Conservation (phyloP, 768 basidiomycete species). For the Lentinula aciculospora region DNA sequence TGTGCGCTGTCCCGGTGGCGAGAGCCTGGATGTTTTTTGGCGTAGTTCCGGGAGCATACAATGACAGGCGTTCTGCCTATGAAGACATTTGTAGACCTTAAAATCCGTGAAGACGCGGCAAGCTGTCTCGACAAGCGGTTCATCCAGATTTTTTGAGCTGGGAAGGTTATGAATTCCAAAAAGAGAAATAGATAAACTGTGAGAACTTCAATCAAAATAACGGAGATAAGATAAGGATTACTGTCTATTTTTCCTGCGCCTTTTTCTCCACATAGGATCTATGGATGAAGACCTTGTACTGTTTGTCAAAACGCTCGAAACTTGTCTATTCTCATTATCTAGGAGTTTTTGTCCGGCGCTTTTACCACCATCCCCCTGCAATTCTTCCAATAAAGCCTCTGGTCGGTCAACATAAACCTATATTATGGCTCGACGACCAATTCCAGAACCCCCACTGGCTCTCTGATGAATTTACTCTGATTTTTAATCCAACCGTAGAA, state of each 20-base stretch:
- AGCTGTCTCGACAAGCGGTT: constrained; percentile 8
- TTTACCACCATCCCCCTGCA: not conserved
- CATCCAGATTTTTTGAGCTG: constrained; percentile 7
- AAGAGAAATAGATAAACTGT: not conserved
- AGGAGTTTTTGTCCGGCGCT: not conserved
- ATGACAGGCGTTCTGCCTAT: not conserved
- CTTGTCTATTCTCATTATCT: not conserved
- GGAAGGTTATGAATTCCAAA: not conserved
- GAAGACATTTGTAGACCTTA: not conserved
- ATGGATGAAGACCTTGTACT: not conserved
- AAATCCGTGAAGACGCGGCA: constrained; percentile 1
- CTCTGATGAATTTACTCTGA: not conserved
- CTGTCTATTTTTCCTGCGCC: not conserved
- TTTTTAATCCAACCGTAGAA: not conserved
- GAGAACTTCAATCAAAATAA: not conserved
- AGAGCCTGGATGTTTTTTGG: not conserved
- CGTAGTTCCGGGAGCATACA: not conserved
- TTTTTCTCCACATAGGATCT: not conserved
- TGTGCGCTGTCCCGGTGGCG: not conserved
- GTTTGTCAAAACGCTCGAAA: not conserved
- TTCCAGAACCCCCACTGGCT: not conserved
- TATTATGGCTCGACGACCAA: not conserved
- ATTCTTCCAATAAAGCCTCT: not conserved
- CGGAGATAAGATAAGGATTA: not conserved
- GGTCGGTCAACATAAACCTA: not conserved